Evolutionary conservation across 2,329 filamentous ascomycete genomes (phyloP).

Genomic region (Pseudocercospora fijiensis): DNA sequence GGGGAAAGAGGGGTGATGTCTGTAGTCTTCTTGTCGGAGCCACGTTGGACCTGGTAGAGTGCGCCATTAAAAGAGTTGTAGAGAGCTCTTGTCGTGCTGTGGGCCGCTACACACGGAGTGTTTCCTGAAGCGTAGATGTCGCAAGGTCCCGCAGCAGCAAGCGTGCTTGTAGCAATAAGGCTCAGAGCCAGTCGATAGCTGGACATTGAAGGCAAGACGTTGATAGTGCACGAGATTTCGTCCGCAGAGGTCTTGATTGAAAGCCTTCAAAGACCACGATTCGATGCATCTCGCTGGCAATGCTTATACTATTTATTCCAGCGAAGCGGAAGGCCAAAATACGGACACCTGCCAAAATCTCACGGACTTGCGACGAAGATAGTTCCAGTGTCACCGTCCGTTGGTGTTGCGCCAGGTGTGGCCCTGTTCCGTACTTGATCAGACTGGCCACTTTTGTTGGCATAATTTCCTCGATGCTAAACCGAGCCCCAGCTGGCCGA

Average conservation of each 20-base stretch:
- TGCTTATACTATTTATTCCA: background rate
- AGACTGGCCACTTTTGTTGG: too few species aligned
- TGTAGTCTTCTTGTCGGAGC: conserved; percentile 52
- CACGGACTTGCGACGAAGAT: too few species aligned
- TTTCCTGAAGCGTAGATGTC: conserved; percentile 60
- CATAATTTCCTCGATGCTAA: too few species aligned
- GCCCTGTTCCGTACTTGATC: too few species aligned
- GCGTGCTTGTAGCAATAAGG: conserved; percentile 16
- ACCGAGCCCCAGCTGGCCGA: too few species aligned
- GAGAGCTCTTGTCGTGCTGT: conserved; percentile 64
- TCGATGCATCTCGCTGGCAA: background rate
- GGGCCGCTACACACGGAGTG: conserved; percentile 64
- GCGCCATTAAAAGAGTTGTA: conserved; percentile 55
- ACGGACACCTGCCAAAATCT: too few species aligned
- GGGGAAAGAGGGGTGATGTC: conserved; percentile 54
- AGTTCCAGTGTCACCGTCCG: too few species aligned
- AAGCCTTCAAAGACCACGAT: background rate
- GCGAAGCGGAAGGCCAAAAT: too few species aligned
- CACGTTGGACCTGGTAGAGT: conserved; percentile 61
- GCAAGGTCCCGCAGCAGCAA: conserved; percentile 55
- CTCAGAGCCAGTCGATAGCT: conserved; percentile 17
- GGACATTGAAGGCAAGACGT: conserved; percentile 18
- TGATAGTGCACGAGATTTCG: background rate
- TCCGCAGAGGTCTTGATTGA: background rate
- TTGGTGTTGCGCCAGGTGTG: too few species aligned